These are phyloP conservation scores for Trametes meyenii DNA, from an alignment of 768 basidiomycete genomes.

Conservation along the genomic window DNA sequence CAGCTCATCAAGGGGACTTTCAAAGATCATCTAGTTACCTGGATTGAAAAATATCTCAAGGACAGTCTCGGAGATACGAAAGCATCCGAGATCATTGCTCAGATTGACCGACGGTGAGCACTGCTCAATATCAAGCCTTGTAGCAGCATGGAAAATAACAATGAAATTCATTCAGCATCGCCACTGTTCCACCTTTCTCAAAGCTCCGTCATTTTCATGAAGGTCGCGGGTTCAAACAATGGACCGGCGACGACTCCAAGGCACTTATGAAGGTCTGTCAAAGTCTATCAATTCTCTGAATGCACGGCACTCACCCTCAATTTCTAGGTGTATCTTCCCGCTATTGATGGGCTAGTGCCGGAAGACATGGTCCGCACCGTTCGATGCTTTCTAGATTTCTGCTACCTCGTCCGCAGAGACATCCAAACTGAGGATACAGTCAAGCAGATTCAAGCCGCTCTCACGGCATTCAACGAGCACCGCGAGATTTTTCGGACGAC, in stretches of 20 bases:
- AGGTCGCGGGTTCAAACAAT: neutral
- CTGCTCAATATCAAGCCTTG: neutral
- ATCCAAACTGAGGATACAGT: conserved; percentile 19
- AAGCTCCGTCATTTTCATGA: too few species aligned
- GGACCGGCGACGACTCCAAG: neutral
- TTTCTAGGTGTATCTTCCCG: conserved; percentile 8
- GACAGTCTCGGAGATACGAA: neutral
- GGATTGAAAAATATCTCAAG: conserved; percentile 28
- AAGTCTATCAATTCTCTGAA: neutral
- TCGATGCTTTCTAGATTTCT: conserved; percentile 26
- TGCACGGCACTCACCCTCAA: neutral
- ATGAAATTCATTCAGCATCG: neutral
- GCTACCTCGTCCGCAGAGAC: conserved; percentile 22
- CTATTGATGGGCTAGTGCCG: conserved; percentile 20
- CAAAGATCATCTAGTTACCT: conserved; percentile 29
- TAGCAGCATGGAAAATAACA: neutral
- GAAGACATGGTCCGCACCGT: conserved; percentile 11
- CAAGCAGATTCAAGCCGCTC: conserved; percentile 2
- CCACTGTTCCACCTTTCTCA: too few species aligned
- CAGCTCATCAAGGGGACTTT: too few species aligned
- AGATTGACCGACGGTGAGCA: conserved; percentile 23
- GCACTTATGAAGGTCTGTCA: neutral
- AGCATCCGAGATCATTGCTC: conserved; percentile 2
- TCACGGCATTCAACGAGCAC: neutral
- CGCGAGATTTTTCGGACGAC: too few species aligned